Conservation (phyloP, 306 rosid genomes). For the Prinsepia uniflora region DNA sequence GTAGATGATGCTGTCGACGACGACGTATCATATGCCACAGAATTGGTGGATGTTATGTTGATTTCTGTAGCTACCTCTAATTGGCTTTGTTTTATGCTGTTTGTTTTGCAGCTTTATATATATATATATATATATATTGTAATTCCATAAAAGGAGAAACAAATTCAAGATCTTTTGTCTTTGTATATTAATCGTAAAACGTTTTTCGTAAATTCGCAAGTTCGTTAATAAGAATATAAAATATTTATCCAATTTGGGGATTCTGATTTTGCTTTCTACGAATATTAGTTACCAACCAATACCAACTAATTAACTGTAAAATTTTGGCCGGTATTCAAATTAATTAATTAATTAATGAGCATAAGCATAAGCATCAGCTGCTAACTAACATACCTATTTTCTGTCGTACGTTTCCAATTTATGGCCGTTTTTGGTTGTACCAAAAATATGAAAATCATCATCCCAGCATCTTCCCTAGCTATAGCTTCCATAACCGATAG, state of each 20-base stretch:
- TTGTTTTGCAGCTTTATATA: conserved; percentile 11
- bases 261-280: not conserved
- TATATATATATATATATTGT: no score
- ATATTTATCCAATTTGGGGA: not conserved
- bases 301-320: not conserved
- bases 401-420: not conserved
- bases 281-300: not conserved
- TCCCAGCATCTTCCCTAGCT: not conserved
- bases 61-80: conserved; percentile 4
- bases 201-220: no score
- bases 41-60: not conserved
- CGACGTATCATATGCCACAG: not conserved
- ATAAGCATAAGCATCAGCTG: not conserved
- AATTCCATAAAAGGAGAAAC: conserved; percentile 8
- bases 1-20: not conserved
- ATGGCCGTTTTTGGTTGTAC: not conserved
- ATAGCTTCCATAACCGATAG: no score
- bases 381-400: not conserved
- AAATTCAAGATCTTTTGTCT: not conserved
- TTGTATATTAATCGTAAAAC: not conserved
- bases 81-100: conserved; percentile 15
- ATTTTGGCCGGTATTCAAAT: not conserved
- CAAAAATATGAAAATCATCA: not conserved
- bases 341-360: not conserved
- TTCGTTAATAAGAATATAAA: no score